These are phyloP conservation scores for Raffaelea deltoideospora DNA, from an alignment of 2,329 filamentous ascomycete species.

Conservation along the genomic window DNA sequence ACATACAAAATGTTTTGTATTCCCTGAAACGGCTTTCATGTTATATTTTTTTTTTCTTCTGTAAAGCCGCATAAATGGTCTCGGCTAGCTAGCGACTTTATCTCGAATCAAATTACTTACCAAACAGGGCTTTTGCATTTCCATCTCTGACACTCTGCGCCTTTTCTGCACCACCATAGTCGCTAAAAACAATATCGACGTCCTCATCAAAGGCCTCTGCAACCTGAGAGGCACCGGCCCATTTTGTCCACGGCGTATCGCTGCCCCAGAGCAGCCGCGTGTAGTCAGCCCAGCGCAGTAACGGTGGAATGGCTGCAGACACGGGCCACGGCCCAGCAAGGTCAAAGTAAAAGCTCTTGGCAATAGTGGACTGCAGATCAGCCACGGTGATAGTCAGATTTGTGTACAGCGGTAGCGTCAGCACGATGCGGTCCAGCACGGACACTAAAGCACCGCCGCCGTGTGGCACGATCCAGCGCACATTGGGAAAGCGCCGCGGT, in stretches of 20 bases:
- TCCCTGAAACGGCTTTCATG: no score
- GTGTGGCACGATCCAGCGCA: slow-evolving; percentile 4
- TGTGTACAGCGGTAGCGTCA: slow-evolving; percentile 1
- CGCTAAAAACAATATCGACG: background rate
- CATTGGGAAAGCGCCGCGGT: slow-evolving; percentile 1
- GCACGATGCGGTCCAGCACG: slow-evolving; percentile 1
- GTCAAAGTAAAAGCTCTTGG: slow-evolving; percentile 12
- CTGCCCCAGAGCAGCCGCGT: slow-evolving; percentile 10
- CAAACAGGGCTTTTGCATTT: slow-evolving; percentile 2
- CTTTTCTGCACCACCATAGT: background rate
- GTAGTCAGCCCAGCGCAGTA: slow-evolving; percentile 12
- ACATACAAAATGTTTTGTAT: no score
- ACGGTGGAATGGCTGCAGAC: slow-evolving; percentile 7
- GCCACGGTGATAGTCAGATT: slow-evolving; percentile 18
- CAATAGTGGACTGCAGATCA: slow-evolving; percentile 6
- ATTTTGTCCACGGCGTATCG: slow-evolving; percentile 12
- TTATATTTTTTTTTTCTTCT: no score
- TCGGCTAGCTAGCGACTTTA: no score
- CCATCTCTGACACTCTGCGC: background rate
- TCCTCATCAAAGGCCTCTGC: slow-evolving; percentile 1
- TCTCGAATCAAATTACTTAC: no score
- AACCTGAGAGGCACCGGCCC: background rate
- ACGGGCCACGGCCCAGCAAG: slow-evolving; percentile 13
- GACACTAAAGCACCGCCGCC: slow-evolving; percentile 1
- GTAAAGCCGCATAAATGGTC: no score